phyloP scores from a whole-genome alignment of 371 early-diverging fungal species.

The Circinella umbellata region DNA sequence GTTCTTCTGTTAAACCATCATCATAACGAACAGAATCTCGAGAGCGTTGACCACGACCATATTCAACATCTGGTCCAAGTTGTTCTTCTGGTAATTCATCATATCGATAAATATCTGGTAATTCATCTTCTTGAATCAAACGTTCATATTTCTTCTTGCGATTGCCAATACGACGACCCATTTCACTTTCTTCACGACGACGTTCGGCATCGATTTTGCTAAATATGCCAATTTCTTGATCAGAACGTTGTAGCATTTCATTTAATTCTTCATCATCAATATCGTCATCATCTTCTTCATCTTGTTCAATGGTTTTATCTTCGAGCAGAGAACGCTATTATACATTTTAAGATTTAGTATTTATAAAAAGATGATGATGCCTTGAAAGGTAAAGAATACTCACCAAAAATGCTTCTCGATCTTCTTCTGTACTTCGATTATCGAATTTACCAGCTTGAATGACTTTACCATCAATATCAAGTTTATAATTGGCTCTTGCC shows the following conservation, averaged over 20 bases:
- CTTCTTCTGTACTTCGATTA: slow-evolving; percentile 92
- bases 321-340: slow-evolving; percentile 77
- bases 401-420: slow-evolving; percentile 84
- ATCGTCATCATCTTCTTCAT: slow-evolving; percentile 68
- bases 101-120: slow-evolving; percentile 77
- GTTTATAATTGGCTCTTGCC: slow-evolving; percentile 95
- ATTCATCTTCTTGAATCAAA: slow-evolving; percentile 76
- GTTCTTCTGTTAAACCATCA: slow-evolving; percentile 94
- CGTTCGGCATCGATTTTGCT: slow-evolving; percentile 75
- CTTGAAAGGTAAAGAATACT: not conserved
- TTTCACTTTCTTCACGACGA: slow-evolving; percentile 41
- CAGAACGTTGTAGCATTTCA: slow-evolving; percentile 78
- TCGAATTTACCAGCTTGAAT: slow-evolving; percentile 99
- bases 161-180: slow-evolving; percentile 24
- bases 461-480: slow-evolving; percentile 97
- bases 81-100: slow-evolving; percentile 43
- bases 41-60: slow-evolving; percentile 76
- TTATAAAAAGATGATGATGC: no score
- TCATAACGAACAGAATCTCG: slow-evolving; percentile 82
- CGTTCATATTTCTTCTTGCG: slow-evolving; percentile 61
- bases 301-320: slow-evolving; percentile 63
- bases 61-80: slow-evolving; percentile 35
- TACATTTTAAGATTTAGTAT: no score
- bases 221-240: slow-evolving; percentile 77
- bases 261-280: slow-evolving; percentile 88